Evolutionary conservation across 495 filamentous ascomycete genomes (phyloP), one percentile per base, ranked within the genome.

Genomic region (Niebla homalea): DNA sequence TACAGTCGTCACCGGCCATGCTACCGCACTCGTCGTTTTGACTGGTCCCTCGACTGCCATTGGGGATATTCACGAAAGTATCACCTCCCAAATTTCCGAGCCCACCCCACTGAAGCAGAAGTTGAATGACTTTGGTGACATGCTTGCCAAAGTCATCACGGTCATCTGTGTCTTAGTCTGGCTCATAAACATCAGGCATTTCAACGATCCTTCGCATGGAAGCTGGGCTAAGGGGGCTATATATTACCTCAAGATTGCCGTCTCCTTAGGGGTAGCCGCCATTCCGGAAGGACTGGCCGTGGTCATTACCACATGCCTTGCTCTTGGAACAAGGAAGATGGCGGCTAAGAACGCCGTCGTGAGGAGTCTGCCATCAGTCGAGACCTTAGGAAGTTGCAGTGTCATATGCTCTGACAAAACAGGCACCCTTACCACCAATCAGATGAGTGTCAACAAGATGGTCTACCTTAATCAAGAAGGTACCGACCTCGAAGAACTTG

Each of bases 321-420:
- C 92, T 54, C 74, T 98, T 21, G 92, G 92, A 51, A 97, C 93
- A 15, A 80, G 90, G 44, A 96, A 92, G 71, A 98, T 98, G 92
- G 93, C 92, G 22, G 85, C 87, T 35, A 96, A 94, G 71, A 96
- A 97, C 59, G 92, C 92, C 15, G 90, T 98, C 35, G 92, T 98
- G 41, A 77, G 92, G 60, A 96, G 87, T 60, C 73, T 98, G 50
- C 93, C 92, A 18, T 97, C 93, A 7, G 92, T 98, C 50, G 93
- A 99, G 67, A 99, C 93, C 11, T 71, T 99, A 36, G 93, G 93
- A 60, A 97, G 93, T 75, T 99, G 93, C 74, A 97, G 92, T 61
- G 89, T 99, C 48, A 94, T 99, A 62, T 99, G 93, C 70, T 99
- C 93, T n/a, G 93, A 99, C 70, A 99, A 99, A 73, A 99, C 93